Percentiles rank a stretch among this genome's conserved stretches.
These are phyloP conservation scores for Acanthamoeba rhysodes DNA, from an alignment of 208 protist species.

Conservation along the genomic window DNA sequence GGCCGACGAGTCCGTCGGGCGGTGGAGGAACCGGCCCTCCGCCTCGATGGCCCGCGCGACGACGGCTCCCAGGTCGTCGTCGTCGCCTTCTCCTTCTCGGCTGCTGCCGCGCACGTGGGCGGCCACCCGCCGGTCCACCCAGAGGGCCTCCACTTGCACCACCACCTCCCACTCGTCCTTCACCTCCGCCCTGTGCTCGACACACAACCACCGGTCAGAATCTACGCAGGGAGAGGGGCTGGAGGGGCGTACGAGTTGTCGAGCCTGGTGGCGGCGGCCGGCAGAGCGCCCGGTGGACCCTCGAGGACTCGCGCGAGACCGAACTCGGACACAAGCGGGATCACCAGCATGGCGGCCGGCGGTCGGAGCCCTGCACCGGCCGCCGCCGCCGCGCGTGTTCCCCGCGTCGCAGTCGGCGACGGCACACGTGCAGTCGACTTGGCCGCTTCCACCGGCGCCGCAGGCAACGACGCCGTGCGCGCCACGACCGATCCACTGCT, in stretches of 20 bases:
- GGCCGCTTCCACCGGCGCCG: too few species aligned
- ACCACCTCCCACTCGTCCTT: conserved; percentile 65
- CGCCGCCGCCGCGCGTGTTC: too few species aligned
- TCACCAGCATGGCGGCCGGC: background rate
- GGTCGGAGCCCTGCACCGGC: background rate
- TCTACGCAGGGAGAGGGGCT: too few species aligned
- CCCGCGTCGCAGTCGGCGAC: too few species aligned
- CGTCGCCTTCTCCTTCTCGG: background rate
- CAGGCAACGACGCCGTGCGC: too few species aligned
- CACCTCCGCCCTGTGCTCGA: background rate
- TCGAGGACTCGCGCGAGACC: background rate
- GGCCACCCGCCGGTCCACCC: background rate
- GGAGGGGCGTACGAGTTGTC: background rate
- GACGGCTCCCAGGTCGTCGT: background rate
- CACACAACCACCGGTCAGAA: too few species aligned
- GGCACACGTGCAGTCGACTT: too few species aligned
- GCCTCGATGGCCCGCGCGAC: background rate
- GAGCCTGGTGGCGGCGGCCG: background rate
- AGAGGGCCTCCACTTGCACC: conserved; percentile 54
- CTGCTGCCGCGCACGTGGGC: background rate
- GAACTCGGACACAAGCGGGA: background rate
- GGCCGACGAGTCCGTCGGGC: background rate
- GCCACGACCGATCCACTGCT: too few species aligned
- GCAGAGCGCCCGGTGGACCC: background rate
- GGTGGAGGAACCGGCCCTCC: background rate